Percentiles rank a stretch among this genome's conserved stretches.
phyloP scores from a whole-genome alignment of 2,329 filamentous ascomycete genomes.

The Phialocephala sp. region DNA sequence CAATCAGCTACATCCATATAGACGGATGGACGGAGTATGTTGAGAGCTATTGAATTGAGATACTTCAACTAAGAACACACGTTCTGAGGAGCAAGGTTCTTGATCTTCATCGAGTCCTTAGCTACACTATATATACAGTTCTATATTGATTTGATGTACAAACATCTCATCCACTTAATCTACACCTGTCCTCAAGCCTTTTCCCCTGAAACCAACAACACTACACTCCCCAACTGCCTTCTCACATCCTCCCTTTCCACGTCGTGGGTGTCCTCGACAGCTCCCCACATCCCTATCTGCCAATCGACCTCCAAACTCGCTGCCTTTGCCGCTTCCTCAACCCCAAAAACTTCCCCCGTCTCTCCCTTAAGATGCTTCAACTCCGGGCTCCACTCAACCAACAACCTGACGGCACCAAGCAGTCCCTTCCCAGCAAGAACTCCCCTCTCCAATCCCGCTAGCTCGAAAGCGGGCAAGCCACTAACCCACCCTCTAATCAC shows the following conservation, averaged over 20 bases:
- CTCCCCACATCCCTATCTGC: constrained; percentile 92
- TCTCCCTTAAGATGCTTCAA: constrained; percentile 56
- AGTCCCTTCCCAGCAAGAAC: constrained; percentile 88
- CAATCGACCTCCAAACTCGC: constrained; percentile 85
- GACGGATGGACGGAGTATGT: too few relatives aligned
- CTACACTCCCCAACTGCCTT: constrained; percentile 85
- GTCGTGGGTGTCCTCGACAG: constrained; percentile 96
- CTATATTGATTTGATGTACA: not conserved
- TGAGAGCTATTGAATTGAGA: too few relatives aligned
- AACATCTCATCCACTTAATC: constrained; percentile 7
- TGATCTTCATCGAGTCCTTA: too few relatives aligned
- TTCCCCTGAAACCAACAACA: constrained; percentile 75
- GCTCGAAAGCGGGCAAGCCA: constrained; percentile 75
- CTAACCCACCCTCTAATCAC: constrained; percentile 80
- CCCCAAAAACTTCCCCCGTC: constrained; percentile 64
- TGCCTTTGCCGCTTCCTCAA: constrained; percentile 80
- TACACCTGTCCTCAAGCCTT: constrained; percentile 23
- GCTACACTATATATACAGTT: not conserved
- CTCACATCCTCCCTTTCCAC: constrained; percentile 89
- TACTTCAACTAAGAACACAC: too few relatives aligned
- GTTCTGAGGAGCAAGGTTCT: too few relatives aligned
- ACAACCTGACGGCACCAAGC: constrained; percentile 74
- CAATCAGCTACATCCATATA: too few relatives aligned
- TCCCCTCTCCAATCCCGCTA: constrained; percentile 85
- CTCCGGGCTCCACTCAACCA: constrained; percentile 88